Percentiles rank a stretch among this genome's conserved stretches.
Evolutionary conservation across 2,329 filamentous ascomycete genomes (phyloP).

Genomic region (Acephala macrosclerotiorum): DNA sequence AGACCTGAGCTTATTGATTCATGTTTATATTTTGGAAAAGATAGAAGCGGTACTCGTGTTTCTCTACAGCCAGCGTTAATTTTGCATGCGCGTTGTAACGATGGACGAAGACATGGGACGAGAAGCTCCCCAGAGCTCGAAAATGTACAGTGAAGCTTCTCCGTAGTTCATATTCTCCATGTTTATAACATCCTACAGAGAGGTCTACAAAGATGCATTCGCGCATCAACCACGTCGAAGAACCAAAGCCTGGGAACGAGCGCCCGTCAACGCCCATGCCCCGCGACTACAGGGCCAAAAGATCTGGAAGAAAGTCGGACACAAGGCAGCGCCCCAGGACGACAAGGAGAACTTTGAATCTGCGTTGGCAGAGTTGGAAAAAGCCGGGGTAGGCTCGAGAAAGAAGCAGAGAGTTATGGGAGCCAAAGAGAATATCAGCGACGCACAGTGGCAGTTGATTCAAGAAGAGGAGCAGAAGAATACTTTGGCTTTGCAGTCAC

Average conservation of each 20-base stretch:
- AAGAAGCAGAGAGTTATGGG: conserved; percentile 45
- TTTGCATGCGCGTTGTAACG: conserved; percentile 9
- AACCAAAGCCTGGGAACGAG: conserved; percentile 42
- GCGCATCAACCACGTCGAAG: conserved; percentile 33
- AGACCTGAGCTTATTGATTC: not conserved
- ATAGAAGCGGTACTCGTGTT: not conserved
- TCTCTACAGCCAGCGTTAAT: not conserved
- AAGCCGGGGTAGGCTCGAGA: conserved; percentile 43
- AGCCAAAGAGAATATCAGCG: conserved; percentile 44
- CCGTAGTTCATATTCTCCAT: too few relatives aligned
- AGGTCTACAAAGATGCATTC: conserved; percentile 42
- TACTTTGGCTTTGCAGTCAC: not conserved
- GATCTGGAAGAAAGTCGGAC: conserved; percentile 43
- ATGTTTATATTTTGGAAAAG: conserved; percentile 22
- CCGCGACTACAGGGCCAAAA: conserved; percentile 43
- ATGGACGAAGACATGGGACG: not conserved
- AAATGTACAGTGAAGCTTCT: conserved; percentile 27
- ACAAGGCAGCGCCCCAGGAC: conserved; percentile 10
- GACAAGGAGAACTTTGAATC: conserved; percentile 37
- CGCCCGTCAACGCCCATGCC: conserved; percentile 40
- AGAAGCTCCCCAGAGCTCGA: conserved; percentile 23
- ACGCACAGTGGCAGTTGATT: conserved; percentile 42
- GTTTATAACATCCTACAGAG: conserved; percentile 29
- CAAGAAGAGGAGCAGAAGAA: conserved; percentile 7
- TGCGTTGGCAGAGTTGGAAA: conserved; percentile 45